Evolutionary conservation across 768 basidiomycete species (phyloP).

Genomic region (Boletus rubescentipes): DNA sequence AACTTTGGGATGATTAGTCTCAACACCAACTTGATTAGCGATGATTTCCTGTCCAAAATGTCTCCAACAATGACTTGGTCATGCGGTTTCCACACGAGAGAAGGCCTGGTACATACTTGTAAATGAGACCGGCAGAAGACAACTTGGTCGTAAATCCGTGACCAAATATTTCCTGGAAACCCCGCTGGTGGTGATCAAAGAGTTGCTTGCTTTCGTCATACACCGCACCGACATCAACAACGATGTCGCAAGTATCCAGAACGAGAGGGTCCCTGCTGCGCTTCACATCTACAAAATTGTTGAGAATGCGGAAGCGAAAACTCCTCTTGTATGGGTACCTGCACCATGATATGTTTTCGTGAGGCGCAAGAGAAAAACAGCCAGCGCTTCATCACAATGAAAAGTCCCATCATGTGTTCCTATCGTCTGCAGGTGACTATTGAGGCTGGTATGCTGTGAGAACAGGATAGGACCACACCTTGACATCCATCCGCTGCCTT

Average conservation of each 20-base stretch:
- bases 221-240: constrained; percentile 93
- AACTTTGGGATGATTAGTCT: constrained; percentile 60
- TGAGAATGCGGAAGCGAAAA: constrained; percentile 3
- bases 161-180: constrained; percentile 88
- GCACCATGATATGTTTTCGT: constrained; percentile 75
- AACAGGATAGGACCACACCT: constrained; percentile 25
- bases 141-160: constrained; percentile 86
- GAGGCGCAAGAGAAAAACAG: constrained; percentile 82
- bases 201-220: constrained; percentile 78
- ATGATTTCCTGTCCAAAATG: constrained; percentile 91
- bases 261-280: constrained; percentile 71
- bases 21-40: constrained; percentile 51
- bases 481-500: constrained; percentile 45
- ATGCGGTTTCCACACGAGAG: neutral
- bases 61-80: constrained; percentile 37
- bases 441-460: neutral
- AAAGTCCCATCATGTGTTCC: constrained; percentile 96
- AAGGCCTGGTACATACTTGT: constrained; percentile 65
- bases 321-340: constrained; percentile 42
- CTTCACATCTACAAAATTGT: constrained; percentile 49
- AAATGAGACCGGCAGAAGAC: constrained; percentile 89
- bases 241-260: constrained; percentile 83
- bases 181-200: constrained; percentile 97
- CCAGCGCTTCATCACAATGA: constrained; percentile 96
- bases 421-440: constrained; percentile 53